Conservation (phyloP, 2,329 filamentous ascomycete genomes). For the Neonectria punicea region DNA sequence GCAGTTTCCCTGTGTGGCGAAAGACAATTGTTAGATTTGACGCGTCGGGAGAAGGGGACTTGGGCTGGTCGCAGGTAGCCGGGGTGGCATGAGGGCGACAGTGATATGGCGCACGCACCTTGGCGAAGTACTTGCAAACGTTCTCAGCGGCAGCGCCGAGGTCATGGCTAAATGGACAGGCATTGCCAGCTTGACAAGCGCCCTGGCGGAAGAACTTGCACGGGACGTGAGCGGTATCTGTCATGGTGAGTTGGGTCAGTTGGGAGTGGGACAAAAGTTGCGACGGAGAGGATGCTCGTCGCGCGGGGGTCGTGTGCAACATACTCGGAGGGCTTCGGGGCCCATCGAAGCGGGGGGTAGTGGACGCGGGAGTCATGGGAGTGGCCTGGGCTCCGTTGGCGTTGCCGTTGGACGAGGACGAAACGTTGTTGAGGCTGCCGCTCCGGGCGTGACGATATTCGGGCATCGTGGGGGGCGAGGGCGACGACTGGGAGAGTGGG, state of each 20-base stretch:
- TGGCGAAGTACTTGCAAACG: constrained; percentile 98
- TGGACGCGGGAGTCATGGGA: constrained; percentile 42
- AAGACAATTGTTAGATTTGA: constrained; percentile 36
- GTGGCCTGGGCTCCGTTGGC: constrained; percentile 47
- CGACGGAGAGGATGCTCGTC: constrained; percentile 29
- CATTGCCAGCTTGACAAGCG: constrained; percentile 93
- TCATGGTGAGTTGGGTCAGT: constrained; percentile 39
- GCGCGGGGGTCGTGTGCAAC: constrained; percentile 42
- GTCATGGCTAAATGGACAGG: constrained; percentile 96
- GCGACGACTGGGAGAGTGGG: constrained; percentile 32
- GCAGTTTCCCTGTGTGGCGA: constrained; percentile 82
- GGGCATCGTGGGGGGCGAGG: constrained; percentile 50
- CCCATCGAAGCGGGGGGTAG: constrained; percentile 62
- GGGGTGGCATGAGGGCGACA: constrained; percentile 24
- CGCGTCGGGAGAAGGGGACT: constrained; percentile 8
- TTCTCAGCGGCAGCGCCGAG: constrained; percentile 86
- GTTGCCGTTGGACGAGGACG: constrained; percentile 43
- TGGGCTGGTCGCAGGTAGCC: constrained; percentile 15
- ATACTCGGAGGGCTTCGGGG: constrained; percentile 72
- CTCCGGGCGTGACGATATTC: constrained; percentile 68
- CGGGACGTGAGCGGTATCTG: constrained; percentile 95
- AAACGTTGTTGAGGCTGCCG: constrained; percentile 67
- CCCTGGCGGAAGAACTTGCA: constrained; percentile 99
- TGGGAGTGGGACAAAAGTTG: constrained; percentile 11
- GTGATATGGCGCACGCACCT: constrained; percentile 68